These are phyloP conservation scores for Trametes pubescens DNA, from an alignment of 1,284 basidiomycete species.

Conservation along the genomic window DNA sequence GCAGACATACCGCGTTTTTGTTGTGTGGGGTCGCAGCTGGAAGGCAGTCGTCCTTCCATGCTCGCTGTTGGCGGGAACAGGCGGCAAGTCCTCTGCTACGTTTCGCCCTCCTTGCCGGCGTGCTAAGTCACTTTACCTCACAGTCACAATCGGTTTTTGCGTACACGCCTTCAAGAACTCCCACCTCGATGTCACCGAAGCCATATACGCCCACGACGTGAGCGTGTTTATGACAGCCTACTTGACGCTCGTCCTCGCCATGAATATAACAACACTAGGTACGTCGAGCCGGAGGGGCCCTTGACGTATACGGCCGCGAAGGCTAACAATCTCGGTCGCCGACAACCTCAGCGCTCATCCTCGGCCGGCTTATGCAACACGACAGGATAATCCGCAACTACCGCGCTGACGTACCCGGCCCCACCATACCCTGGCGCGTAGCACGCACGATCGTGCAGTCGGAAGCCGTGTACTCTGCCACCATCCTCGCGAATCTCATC, in stretches of 20 bases:
- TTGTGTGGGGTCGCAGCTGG: conserved; percentile 8
- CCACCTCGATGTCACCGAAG: neutral
- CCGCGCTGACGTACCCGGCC: neutral
- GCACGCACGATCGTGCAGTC: conserved; percentile 7
- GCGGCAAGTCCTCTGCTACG: neutral
- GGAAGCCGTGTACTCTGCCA: conserved; percentile 8
- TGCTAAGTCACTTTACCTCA: neutral
- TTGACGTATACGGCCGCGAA: neutral
- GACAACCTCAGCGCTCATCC: neutral
- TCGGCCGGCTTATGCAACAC: neutral
- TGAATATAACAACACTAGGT: neutral
- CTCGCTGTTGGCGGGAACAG: neutral
- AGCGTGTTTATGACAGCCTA: neutral
- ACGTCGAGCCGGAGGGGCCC: neutral
- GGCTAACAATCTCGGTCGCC: neutral
- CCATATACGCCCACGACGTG: neutral
- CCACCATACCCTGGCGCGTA: neutral
- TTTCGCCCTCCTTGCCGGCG: neutral
- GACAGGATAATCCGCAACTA: neutral
- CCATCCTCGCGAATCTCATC: neutral
- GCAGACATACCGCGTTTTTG: neutral
- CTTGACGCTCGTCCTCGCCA: neutral
- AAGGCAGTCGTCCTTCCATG: neutral
- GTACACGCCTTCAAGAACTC: neutral
- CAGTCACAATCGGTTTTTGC: neutral